A percentile compares a stretch with the other conserved stretches of the same genome.
These are phyloP conservation scores for Spencermartinsiella ligniputridi DNA, from an alignment of 1,139 yeast species.

Conservation along the genomic window DNA sequence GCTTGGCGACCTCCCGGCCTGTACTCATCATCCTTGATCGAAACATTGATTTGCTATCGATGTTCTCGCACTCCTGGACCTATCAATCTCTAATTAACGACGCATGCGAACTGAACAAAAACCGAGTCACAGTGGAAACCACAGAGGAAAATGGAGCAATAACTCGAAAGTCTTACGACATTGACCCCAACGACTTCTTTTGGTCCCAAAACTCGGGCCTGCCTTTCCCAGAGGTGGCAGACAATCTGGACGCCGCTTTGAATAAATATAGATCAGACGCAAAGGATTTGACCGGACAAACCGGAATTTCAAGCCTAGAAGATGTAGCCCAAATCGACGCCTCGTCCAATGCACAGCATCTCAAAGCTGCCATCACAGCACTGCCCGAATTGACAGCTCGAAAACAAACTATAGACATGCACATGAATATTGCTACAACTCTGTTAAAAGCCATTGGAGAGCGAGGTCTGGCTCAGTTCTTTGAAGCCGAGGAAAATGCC, in stretches of 20 bases:
- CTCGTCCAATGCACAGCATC: conserved; percentile 55
- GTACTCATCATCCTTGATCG: conserved; percentile 83
- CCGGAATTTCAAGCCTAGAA: conserved; percentile 63
- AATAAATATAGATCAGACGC: conserved; percentile 83
- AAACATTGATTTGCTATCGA: conserved; percentile 81
- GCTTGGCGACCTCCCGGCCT: conserved; percentile 45
- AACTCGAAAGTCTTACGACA: conserved; percentile 60
- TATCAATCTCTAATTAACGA: conserved; percentile 96
- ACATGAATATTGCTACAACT: conserved; percentile 90
- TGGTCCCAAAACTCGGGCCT: conserved; percentile 80
- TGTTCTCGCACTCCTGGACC: conserved; percentile 97
- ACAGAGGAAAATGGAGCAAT: conserved; percentile 40
- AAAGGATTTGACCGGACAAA: conserved; percentile 70
- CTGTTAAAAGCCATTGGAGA: conserved; percentile 78
- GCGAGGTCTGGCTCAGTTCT: conserved; percentile 80
- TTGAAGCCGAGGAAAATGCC: conserved; percentile 79
- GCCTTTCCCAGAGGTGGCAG: conserved; percentile 98
- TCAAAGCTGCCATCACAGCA: conserved; percentile 84
- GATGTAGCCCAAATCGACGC: conserved; percentile 53
- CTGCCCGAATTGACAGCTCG: conserved; percentile 89
- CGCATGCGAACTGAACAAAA: conserved; percentile 75
- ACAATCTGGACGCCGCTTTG: conserved; percentile 82
- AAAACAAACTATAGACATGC: conserved; percentile 87
- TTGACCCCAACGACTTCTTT: conserved; percentile 89
- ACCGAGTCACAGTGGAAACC: conserved; percentile 58